Conservation (phyloP, 2,329 filamentous ascomycete genomes). For the Colletotrichum eleusines region DNA sequence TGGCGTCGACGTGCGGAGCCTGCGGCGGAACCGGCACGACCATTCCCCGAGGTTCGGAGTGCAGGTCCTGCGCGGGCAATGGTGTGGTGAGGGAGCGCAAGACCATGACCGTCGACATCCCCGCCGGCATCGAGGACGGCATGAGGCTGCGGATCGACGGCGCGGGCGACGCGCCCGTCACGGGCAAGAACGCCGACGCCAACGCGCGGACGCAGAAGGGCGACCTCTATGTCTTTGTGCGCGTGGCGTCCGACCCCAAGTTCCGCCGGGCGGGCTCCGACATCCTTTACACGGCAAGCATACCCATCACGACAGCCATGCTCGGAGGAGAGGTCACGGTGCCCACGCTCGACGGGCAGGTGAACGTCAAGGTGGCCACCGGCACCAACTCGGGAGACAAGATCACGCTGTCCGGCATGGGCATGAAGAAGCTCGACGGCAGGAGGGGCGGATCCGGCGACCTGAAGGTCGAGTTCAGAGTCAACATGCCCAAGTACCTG, state of each 20-base stretch:
- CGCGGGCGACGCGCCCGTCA: conserved; percentile 88
- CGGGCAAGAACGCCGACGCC: conserved; percentile 75
- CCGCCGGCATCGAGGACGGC: conserved; percentile 94
- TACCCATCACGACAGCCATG: conserved; percentile 92
- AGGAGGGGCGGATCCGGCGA: conserved; percentile 80
- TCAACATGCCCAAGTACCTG: conserved; percentile 94
- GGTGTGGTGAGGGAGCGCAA: conserved; percentile 87
- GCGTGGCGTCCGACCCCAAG: conserved; percentile 88
- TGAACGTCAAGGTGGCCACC: conserved; percentile 90
- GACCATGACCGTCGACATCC: conserved; percentile 90
- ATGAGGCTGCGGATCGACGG: conserved; percentile 90
- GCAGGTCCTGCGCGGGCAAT: conserved; percentile 81
- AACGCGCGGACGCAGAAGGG: conserved; percentile 77
- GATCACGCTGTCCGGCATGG: conserved; percentile 89
- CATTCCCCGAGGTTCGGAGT: conserved; percentile 85
- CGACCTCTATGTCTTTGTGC: conserved; percentile 91
- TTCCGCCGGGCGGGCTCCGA: conserved; percentile 91
- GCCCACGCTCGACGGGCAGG: conserved; percentile 89
- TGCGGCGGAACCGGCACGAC: conserved; percentile 84
- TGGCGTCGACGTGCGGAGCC: conserved; percentile 87
- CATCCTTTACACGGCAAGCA: conserved; percentile 89
- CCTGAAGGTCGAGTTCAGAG: conserved; percentile 92
- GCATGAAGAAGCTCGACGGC: conserved; percentile 86
- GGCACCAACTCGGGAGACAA: conserved; percentile 94
- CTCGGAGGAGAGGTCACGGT: conserved; percentile 91